These are phyloP conservation scores for Scleroderma bovista DNA, from an alignment of 768 basidiomycete species.

Conservation along the genomic window DNA sequence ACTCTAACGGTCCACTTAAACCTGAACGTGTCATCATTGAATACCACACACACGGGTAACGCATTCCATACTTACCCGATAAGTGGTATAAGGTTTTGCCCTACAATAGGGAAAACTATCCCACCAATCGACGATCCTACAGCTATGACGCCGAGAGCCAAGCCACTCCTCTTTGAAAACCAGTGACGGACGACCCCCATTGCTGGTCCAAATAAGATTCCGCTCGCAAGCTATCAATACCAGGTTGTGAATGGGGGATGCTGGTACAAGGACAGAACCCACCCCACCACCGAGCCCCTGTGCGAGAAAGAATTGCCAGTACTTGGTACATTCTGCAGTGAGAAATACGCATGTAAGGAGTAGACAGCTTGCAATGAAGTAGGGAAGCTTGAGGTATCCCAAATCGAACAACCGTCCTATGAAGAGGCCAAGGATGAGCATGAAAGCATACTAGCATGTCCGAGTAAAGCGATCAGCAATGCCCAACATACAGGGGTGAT, in stretches of 20 bases:
- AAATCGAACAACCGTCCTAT: slow-evolving; percentile 70
- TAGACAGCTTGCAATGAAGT: slow-evolving; percentile 41
- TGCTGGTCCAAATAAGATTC: slow-evolving; percentile 59
- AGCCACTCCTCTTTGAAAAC: slow-evolving; percentile 55
- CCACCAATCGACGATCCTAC: slow-evolving; percentile 68
- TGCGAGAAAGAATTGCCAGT: slow-evolving; percentile 75
- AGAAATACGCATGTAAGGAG: slow-evolving; percentile 57
- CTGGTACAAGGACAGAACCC: slow-evolving; percentile 16
- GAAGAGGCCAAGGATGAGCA: slow-evolving; percentile 57
- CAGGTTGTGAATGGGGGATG: background rate
- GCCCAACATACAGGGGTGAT: background rate
- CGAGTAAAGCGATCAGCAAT: background rate
- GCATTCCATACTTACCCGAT: slow-evolving; percentile 42
- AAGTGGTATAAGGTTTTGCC: slow-evolving; percentile 46
- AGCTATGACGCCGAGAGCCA: slow-evolving; percentile 59
- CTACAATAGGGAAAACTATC: slow-evolving; percentile 57
- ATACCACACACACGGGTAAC: background rate
- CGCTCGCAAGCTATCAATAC: slow-evolving; percentile 33
- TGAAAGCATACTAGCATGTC: slow-evolving; percentile 47
- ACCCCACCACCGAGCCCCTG: slow-evolving; percentile 69
- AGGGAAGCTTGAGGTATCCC: slow-evolving; percentile 55
- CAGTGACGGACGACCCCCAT: slow-evolving; percentile 62
- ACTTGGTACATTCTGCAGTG: slow-evolving; percentile 63
- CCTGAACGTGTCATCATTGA: slow-evolving; percentile 28
- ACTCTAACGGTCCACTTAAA: slow-evolving; percentile 76